A percentile compares a stretch with the other conserved stretches of the same genome.
phyloP scores from a whole-genome alignment of 176 grass and related monocot genomes.

The Musa itinerans region DNA sequence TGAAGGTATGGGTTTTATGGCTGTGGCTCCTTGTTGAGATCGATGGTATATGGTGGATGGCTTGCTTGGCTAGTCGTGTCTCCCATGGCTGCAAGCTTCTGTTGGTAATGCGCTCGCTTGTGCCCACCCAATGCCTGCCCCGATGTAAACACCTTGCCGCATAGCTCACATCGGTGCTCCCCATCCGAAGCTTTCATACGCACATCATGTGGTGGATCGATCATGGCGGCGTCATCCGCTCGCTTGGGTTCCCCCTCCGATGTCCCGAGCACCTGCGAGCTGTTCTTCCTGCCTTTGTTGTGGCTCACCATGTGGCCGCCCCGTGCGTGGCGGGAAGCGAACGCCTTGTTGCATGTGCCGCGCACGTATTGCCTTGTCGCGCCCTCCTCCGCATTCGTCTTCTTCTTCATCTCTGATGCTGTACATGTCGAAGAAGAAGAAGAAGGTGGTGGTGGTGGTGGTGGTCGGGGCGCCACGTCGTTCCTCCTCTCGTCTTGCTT shows the following conservation, averaged over 20 bases:
- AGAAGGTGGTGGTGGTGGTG: neutral
- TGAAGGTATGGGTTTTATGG: no score
- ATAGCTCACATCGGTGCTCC: neutral
- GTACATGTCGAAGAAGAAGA: neutral
- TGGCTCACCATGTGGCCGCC: slow-evolving; percentile 2
- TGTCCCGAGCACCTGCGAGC: neutral
- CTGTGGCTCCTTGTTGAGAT: no score
- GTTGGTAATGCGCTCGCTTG: neutral
- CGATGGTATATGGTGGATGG: no score
- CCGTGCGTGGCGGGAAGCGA: neutral
- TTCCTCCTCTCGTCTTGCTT: no score
- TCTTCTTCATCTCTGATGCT: neutral
- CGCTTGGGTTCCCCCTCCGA: neutral
- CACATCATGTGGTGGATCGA: neutral
- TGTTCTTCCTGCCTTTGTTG: neutral
- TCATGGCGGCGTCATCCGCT: neutral
- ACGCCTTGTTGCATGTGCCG: neutral
- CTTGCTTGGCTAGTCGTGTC: no score
- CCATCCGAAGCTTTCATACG: no score
- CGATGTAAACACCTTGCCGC: neutral
- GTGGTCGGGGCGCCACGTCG: no score
- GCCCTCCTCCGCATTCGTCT: neutral
- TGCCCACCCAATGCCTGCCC: slow-evolving; percentile 1
- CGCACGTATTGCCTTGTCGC: neutral
- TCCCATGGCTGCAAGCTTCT: no score